Base-by-base conservation (phyloP, 1,284 basidiomycete species). In the Moesziomyces sp. region DNA sequence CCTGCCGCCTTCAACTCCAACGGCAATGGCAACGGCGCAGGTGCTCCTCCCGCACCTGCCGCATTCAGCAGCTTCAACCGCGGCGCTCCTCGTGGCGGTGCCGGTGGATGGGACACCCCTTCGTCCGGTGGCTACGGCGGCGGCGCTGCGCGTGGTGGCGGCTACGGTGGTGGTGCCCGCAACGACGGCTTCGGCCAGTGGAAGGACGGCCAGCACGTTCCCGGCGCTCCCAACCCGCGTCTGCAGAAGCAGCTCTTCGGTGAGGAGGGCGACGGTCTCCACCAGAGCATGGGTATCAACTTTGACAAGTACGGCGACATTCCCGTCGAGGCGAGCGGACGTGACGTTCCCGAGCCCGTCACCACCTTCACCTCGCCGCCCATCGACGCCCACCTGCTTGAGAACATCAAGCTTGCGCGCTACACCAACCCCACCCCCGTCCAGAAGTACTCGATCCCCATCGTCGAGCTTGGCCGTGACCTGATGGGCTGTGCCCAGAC, bases 281-380 rank as follows among this genome's bases (percentile, higher is more conserved):
- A 86, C 74, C 92, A 95, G 85, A 91, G 93, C 81, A 97, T 95
- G 52, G 97, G 97, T 77, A 98, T 99, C 88, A 99, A 99, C 88
- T 99, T 99, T 84, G 97, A 99, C 88, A 97, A 97, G 87, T 99
- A 99, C 85, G 95, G 97, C 85, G 96, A 99, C 86, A 99, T 99
- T 83, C 97, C 97, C 74, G 95, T 99, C 79, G 97, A 99, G 87
- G 96, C 94, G 46, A 97, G 94, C 52, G 97, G 97, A 77, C 90
- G 91, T 67, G 93, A 92, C 77, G 95, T 97, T 24, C 97, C 97
- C 70, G 96, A 98, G 57, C 94, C 96, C 52, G 90, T 98, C 77
- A 89, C 86, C 74, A 89, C 90, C 62, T 99, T 99, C 87, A 92
- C 91, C 59, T 90, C 88, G 83, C 91, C 94, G 51, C 95, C 94